These are phyloP conservation scores for Eucommia ulmoides DNA, from an alignment of 257 asterid species.

Conservation along the genomic window DNA sequence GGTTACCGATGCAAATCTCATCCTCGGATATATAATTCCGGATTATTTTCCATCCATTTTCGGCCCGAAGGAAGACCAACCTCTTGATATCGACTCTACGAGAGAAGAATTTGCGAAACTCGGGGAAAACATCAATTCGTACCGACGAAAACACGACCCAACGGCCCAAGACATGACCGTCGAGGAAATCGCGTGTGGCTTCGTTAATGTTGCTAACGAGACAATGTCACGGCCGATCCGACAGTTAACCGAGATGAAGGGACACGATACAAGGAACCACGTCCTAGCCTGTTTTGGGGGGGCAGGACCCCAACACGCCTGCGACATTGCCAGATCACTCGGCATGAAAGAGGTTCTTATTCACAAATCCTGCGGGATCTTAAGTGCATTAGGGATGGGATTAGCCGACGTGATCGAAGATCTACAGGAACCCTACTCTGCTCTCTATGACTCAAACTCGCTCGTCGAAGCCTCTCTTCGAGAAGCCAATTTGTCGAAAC, in stretches of 20 bases:
- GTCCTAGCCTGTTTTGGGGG: constrained; percentile 98
- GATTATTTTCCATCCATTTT: constrained; percentile 86
- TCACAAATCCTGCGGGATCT: constrained; percentile 86
- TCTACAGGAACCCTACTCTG: constrained; percentile 78
- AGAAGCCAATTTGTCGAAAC: constrained; percentile 45
- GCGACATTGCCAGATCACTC: constrained; percentile 92
- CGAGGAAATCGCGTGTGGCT: constrained; percentile 91
- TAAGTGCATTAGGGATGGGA: constrained; percentile 98
- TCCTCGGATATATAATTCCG: constrained; percentile 77
- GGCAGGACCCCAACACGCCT: constrained; percentile 98
- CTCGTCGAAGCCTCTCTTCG: constrained; percentile 49
- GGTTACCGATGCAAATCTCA: constrained; percentile 90
- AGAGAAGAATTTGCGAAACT: constrained; percentile 65
- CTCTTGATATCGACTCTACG: constrained; percentile 59
- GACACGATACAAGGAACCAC: constrained; percentile 85
- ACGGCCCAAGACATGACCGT: constrained; percentile 65
- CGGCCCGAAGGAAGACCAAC: constrained; percentile 78
- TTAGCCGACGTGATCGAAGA: constrained; percentile 96
- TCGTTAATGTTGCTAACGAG: constrained; percentile 81
- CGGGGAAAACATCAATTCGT: constrained; percentile 56
- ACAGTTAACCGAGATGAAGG: constrained; percentile 95
- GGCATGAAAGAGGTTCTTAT: constrained; percentile 96
- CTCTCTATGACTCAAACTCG: constrained; percentile 69
- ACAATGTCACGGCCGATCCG: constrained; percentile 97
- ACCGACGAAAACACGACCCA: constrained; percentile 64